These are phyloP conservation scores for Vigna hirtella DNA, from an alignment of 306 rosid species.

Conservation along the genomic window DNA sequence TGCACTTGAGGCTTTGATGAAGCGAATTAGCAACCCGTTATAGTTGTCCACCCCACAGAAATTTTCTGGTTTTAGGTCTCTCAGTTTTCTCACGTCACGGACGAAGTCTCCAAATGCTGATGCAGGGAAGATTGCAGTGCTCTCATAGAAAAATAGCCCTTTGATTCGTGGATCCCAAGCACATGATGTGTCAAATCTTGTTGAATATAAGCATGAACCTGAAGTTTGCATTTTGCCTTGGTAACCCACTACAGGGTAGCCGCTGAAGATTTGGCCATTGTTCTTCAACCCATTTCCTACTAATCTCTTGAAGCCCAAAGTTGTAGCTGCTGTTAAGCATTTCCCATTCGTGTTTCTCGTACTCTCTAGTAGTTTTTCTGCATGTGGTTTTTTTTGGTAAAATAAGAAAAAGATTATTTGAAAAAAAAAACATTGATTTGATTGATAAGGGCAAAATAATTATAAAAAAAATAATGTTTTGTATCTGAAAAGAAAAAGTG, in stretches of 20 bases:
- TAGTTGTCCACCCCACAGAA: constrained; percentile 76
- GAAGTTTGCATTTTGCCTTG: constrained; percentile 81
- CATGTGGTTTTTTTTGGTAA: background rate
- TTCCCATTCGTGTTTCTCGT: constrained; percentile 52
- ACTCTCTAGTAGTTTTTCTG: constrained; percentile 62
- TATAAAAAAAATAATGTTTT: too few species aligned
- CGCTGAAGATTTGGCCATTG: constrained; percentile 56
- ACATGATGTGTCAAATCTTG: constrained; percentile 51
- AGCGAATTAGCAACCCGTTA: constrained; percentile 72
- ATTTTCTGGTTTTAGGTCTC: constrained; percentile 58
- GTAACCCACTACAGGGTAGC: constrained; percentile 76
- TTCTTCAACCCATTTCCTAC: constrained; percentile 72
- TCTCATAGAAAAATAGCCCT: constrained; percentile 74
- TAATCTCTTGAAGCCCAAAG: constrained; percentile 59
- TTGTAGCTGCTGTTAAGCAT: constrained; percentile 60
- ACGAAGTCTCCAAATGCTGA: constrained; percentile 55
- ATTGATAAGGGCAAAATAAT: too few species aligned
- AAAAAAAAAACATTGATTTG: too few species aligned
- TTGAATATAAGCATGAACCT: constrained; percentile 73
- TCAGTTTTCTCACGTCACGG: constrained; percentile 57
- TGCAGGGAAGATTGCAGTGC: constrained; percentile 69
- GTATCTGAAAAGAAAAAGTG: too few species aligned
- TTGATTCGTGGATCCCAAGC: constrained; percentile 87
- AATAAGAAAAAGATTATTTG: background rate
- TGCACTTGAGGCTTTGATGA: constrained; percentile 62